Evolutionary conservation across 345 rosid genomes (phyloP), one percentile per base, ranked within the genome.

Genomic region (Lepidium africanum): DNA sequence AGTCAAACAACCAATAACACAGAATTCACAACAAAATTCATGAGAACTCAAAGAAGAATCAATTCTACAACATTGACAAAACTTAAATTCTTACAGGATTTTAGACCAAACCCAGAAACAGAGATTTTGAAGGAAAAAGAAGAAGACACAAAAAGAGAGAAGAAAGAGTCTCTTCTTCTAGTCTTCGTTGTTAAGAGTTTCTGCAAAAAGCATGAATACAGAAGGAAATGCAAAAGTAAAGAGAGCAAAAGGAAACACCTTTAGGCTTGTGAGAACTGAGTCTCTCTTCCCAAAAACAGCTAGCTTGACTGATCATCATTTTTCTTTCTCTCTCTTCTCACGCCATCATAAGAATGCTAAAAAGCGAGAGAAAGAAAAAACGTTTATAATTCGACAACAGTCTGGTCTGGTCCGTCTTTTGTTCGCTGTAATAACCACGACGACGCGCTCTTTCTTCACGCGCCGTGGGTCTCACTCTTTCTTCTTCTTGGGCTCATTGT

Each of bases 201-300:
- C 2, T 15, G 47, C 40, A 30, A 63, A 45, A 67, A 56, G 63
- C 13, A 6, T 54, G 45, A 42, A 60, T 41, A 60, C 4, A 46
- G 57, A 43, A 21, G 58, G 49, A 47, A 21, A 15, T 45, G 27
- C 10, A 9, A 6, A 56, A 47, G 65, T 43, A n/a, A 39, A 43
- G 4, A 45, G 57, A 63, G 42, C 5, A 51, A 27, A 52, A 53
- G 21, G 51, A 37, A 45, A 67, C 5, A 74, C 78, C 78, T 74
- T 61, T 74, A 33, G 62, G 38, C 2, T 47, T 62, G 7, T 39
- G 78, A 61, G 27, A 25, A 45, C 21, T 67, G 1, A 16, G 70
- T 68, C 65, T 62, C 70, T 75, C 78, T 55, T 75, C 78, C 78
- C 78, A 68, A 48, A 67, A 55, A 75, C 69, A 67, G 51, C 33